phyloP scores from a whole-genome alignment of 169 alveolate genomes.

The Perkinsus olseni region DNA sequence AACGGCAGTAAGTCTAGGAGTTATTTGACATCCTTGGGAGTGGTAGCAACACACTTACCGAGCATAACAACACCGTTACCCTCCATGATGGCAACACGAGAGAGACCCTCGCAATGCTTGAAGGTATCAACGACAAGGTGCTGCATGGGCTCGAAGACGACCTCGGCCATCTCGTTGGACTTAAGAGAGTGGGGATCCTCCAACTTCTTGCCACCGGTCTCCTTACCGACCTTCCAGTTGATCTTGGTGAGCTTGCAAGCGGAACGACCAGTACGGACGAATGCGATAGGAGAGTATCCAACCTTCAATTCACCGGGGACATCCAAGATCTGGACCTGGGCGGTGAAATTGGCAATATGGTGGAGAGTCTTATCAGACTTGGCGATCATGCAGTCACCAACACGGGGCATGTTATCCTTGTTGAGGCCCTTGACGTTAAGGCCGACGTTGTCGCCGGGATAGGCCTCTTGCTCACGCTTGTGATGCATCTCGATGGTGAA shows the following conservation, averaged over 20 bases:
- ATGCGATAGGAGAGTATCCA: slow-evolving; percentile 92
- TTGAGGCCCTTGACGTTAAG: slow-evolving; percentile 65
- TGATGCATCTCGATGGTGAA: slow-evolving; percentile 88
- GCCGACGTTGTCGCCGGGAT: slow-evolving; percentile 97
- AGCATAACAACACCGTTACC: slow-evolving; percentile 10
- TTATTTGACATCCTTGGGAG: background rate
- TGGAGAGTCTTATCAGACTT: background rate
- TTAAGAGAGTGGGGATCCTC: slow-evolving; percentile 87
- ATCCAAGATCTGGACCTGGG: slow-evolving; percentile 86
- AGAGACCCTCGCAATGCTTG: slow-evolving; percentile 69
- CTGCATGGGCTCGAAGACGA: slow-evolving; percentile 82
- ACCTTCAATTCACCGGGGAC: slow-evolving; percentile 92
- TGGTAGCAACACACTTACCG: slow-evolving; percentile 5
- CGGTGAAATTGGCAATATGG: slow-evolving; percentile 62
- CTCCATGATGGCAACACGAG: slow-evolving; percentile 28
- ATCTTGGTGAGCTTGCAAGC: slow-evolving; percentile 86
- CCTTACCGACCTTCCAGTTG: slow-evolving; percentile 84
- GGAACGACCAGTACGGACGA: slow-evolving; percentile 92
- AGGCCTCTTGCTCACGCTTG: slow-evolving; percentile 88
- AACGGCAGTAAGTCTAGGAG: background rate
- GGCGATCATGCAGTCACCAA: background rate
- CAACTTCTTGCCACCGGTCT: slow-evolving; percentile 75
- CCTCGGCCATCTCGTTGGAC: slow-evolving; percentile 90
- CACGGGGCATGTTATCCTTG: slow-evolving; percentile 2
- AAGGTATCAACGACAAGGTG: slow-evolving; percentile 90